These are phyloP conservation scores for Thymus mandschuricus DNA, from an alignment of 257 asterid species.

Conservation along the genomic window DNA sequence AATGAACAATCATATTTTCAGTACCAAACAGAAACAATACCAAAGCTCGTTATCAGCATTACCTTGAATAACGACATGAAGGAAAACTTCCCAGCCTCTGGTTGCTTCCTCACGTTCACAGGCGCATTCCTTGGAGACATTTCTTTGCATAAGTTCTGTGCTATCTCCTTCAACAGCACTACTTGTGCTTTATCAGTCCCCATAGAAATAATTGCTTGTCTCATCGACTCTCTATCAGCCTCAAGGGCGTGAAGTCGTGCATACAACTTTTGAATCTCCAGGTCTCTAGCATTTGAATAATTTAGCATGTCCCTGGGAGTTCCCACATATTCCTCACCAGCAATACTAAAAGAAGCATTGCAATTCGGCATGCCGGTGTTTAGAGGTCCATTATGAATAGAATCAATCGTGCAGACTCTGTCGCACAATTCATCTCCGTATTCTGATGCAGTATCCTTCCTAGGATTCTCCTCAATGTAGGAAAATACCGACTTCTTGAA, in stretches of 20 bases:
- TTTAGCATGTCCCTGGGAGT: constrained; percentile 53
- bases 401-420: constrained; percentile 87
- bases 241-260: constrained; percentile 91
- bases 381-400: constrained; percentile 64
- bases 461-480: constrained; percentile 52
- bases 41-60: constrained; percentile 27
- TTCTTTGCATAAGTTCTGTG: constrained; percentile 80
- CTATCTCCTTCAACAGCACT: constrained; percentile 86
- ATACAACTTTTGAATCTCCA: constrained; percentile 82
- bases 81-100: constrained; percentile 48
- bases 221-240: constrained; percentile 98
- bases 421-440: constrained; percentile 72
- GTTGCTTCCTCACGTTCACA: constrained; percentile 55
- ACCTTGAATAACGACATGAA: constrained; percentile 79
- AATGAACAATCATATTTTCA: constrained; percentile 10
- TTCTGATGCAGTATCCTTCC: constrained; percentile 61
- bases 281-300: constrained; percentile 52
- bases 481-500: constrained; percentile 55
- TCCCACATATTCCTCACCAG: constrained; percentile 48
- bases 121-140: constrained; percentile 63
- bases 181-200: constrained; percentile 92
- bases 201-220: constrained; percentile 81
- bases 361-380: constrained; percentile 40
- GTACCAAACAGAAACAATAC: constrained; percentile 23
- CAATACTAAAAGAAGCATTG: constrained; percentile 53